These are phyloP conservation scores for Hyparrhenia diplandra DNA, from an alignment of 176 grass and related monocot species.

Conservation along the genomic window DNA sequence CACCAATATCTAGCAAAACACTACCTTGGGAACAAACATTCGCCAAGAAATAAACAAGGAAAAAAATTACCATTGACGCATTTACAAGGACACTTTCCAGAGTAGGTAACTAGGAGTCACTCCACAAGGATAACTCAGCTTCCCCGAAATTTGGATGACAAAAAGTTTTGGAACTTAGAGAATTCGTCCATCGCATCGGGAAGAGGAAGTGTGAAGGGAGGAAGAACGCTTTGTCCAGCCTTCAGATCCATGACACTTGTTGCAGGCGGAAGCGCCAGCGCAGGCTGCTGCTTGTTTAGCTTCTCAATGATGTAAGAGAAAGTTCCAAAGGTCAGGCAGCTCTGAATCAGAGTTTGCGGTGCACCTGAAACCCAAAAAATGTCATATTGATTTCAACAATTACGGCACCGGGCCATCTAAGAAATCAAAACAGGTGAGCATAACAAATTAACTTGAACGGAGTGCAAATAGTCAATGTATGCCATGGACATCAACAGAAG, in stretches of 20 bases:
- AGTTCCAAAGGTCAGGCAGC: conserved; percentile 73
- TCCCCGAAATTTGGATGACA: conserved; percentile 44
- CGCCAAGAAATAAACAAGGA: background rate
- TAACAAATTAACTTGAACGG: background rate
- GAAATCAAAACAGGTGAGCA: background rate
- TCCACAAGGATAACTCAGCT: conserved; percentile 16
- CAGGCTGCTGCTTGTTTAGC: conserved; percentile 64
- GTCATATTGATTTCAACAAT: background rate
- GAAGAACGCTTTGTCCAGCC: conserved; percentile 34
- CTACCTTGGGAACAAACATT: background rate
- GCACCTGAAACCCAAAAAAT: conserved; percentile 47
- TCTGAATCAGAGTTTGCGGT: conserved; percentile 70
- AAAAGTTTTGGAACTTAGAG: conserved; percentile 43
- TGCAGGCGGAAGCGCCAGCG: conserved; percentile 28
- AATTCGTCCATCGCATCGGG: conserved; percentile 38
- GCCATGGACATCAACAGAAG: background rate
- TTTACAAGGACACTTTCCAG: conserved; percentile 24
- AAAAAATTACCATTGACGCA: background rate
- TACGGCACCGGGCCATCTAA: background rate
- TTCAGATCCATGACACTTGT: background rate
- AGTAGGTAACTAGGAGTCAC: background rate
- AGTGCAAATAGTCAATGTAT: background rate
- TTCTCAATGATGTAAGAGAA: conserved; percentile 80
- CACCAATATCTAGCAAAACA: background rate
- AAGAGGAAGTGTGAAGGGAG: conserved; percentile 58